Base-by-base conservation (phyloP, 257 asterid species). In the Coffea eugenioides region DNA sequence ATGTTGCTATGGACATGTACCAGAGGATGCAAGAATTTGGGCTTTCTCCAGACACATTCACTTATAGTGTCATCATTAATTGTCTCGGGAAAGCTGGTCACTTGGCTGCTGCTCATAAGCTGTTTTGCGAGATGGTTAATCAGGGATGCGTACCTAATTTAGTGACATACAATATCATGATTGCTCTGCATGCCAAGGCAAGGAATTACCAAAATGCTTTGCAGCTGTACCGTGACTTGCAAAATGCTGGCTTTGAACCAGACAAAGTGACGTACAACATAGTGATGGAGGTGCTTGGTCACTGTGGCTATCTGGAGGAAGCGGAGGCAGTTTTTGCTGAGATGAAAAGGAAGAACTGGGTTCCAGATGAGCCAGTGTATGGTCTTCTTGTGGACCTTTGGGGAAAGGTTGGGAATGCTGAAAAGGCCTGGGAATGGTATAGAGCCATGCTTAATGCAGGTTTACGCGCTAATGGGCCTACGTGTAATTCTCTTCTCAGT, bases 231-330 rank as follows among this genome's bases (percentile, higher is more conserved):
- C 94, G 96, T 10, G 97, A 95, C 80, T 91, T 95, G 98, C 94
- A 95, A 84, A 86, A 83, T 64, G 98, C 97, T 78, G 99, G 99
- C 79, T 95, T 91, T 76, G 89, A 90, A 84, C 98, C 99, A 0
- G 99, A 95, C 79, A 95, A 91, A 81, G 99, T 95, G 83, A 93
- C 98, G 14, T 95, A 93, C 88, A 92, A 95, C 86, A 93, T 94
- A 67, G 91, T 95, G 23, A 95, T 95, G 99, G 99, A 95, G 86
- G 99, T 92, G 80, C 94, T 95, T 71, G 99, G 99, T 70, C 98
- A 95, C 72, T 93, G 94, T 82, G 99, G 99, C 69, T 90, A 87
- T 84, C 87, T 93, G 52, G 98, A 93, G 21, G 99, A 95, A 88
- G 96, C 96, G 0, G 99, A 95, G 91, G 96, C 92, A 6, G 87